A percentile compares a stretch with the other conserved stretches of the same genome.
Evolutionary conservation across 805 yeast genomes (phyloP).

Genomic region (Ogataea paradorogensis): DNA sequence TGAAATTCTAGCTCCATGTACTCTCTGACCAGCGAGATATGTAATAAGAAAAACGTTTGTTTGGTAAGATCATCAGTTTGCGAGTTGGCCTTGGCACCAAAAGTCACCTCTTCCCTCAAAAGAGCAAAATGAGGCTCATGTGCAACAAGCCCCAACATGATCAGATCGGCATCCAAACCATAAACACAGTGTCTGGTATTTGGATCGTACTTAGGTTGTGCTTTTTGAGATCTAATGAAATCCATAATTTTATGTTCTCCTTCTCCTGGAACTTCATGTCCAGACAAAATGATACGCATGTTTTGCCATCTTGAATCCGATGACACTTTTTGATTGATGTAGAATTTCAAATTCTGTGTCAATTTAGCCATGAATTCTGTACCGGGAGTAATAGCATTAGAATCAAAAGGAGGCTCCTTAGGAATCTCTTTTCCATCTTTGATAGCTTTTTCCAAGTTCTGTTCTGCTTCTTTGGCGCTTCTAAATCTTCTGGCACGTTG

Average conservation of each 20-base stretch:
- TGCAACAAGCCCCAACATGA: conserved; percentile 85
- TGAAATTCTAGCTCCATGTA: conserved; percentile 83
- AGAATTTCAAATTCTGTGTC: conserved; percentile 77
- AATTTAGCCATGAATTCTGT: conserved; percentile 93
- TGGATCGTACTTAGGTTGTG: conserved; percentile 70
- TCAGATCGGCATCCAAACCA: conserved; percentile 94
- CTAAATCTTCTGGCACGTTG: conserved; percentile 95
- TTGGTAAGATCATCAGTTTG: conserved; percentile 53
- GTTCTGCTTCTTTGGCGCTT: conserved; percentile 90
- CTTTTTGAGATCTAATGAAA: conserved; percentile 73
- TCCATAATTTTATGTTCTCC: conserved; percentile 98
- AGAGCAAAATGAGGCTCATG: conserved; percentile 96
- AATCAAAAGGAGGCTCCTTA: conserved; percentile 82
- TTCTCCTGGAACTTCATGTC: conserved; percentile 97
- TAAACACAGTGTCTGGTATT: conserved; percentile 90
- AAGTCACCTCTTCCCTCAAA: conserved; percentile 91
- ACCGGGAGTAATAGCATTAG: conserved; percentile 94
- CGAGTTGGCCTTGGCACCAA: conserved; percentile 50
- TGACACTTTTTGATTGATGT: conserved; percentile 81
- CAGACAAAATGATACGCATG: conserved; percentile 73
- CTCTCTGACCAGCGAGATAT: conserved; percentile 84
- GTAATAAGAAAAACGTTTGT: conserved; percentile 80
- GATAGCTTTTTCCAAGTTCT: conserved; percentile 68
- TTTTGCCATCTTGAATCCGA: conserved; percentile 86
- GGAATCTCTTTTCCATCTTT: conserved; percentile 73